phyloP scores from a whole-genome alignment of 2,329 filamentous ascomycete species.

The Dissoconium aciculare region DNA sequence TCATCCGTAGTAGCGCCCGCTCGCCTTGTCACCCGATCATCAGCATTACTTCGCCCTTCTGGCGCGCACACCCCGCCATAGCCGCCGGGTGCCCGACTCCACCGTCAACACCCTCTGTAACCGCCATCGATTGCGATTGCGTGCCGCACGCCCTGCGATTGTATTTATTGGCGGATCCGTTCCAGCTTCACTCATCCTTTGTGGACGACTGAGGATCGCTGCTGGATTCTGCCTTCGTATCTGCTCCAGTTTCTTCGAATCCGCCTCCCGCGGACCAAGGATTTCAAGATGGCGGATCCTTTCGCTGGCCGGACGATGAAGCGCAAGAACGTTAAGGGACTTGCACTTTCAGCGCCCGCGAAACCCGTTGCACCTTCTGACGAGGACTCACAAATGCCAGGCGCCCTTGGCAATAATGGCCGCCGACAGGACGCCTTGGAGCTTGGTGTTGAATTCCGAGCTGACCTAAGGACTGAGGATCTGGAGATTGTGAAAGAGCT shows the following conservation, averaged over 20 bases:
- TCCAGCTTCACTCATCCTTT: too few relatives aligned
- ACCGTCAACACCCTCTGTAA: too few relatives aligned
- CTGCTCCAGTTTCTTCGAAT: background rate
- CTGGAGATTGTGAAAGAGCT: constrained; percentile 86
- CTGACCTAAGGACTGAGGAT: constrained; percentile 84
- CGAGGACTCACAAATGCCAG: constrained; percentile 49
- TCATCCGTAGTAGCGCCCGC: too few relatives aligned
- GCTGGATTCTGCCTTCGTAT: constrained; percentile 2
- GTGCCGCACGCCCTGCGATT: too few relatives aligned
- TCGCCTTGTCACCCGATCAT: too few relatives aligned
- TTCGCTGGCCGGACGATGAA: constrained; percentile 72
- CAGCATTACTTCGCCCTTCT: too few relatives aligned
- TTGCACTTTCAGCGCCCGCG: constrained; percentile 69
- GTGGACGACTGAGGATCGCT: too few relatives aligned
- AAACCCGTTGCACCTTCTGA: constrained; percentile 57
- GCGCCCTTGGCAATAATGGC: constrained; percentile 40
- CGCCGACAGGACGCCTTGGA: constrained; percentile 61
- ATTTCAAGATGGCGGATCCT: constrained; percentile 31
- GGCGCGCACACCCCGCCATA: too few relatives aligned
- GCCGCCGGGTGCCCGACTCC: too few relatives aligned
- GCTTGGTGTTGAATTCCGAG: constrained; percentile 92
- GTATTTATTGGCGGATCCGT: too few relatives aligned
- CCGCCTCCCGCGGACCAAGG: too few relatives aligned
- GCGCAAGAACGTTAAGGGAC: constrained; percentile 96
- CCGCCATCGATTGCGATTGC: too few relatives aligned